These are phyloP conservation scores for Botryotinia calthae DNA, from an alignment of 2,329 filamentous ascomycete genomes.

Conservation along the genomic window DNA sequence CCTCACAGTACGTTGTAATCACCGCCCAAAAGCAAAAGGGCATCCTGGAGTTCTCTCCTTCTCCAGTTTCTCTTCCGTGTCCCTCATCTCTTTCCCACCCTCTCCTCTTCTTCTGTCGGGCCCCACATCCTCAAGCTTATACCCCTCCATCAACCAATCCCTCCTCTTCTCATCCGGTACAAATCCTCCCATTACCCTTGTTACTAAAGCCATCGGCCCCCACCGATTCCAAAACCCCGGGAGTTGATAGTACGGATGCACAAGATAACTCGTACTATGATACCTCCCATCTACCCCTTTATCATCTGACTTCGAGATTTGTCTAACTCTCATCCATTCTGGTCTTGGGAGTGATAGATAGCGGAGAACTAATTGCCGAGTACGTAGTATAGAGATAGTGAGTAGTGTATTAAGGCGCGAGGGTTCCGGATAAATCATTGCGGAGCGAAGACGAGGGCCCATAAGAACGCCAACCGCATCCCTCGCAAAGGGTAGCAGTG, in stretches of 20 bases:
- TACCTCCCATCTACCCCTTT: constrained; percentile 50
- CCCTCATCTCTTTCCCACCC: constrained; percentile 50
- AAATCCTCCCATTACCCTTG: constrained; percentile 45
- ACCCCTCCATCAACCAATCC: constrained; percentile 47
- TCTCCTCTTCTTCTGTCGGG: constrained; percentile 53
- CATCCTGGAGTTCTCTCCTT: constrained; percentile 45
- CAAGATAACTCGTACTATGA: constrained; percentile 52
- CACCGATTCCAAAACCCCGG: constrained; percentile 60
- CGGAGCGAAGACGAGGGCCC: constrained; percentile 60
- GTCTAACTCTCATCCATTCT: constrained; percentile 39
- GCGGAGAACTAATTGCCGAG: constrained; percentile 55
- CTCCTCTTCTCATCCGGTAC: constrained; percentile 46
- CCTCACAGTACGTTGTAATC: too few species aligned
- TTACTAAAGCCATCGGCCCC: constrained; percentile 54
- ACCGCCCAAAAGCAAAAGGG: constrained; percentile 42
- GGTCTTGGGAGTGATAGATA: constrained; percentile 59
- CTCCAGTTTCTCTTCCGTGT: constrained; percentile 41
- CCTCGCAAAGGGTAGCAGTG: constrained; percentile 47
- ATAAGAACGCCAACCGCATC: constrained; percentile 58
- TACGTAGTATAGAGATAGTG: constrained; percentile 48
- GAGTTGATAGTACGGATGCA: constrained; percentile 63
- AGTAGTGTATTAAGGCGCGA: constrained; percentile 41
- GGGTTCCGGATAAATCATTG: constrained; percentile 56
- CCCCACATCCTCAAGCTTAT: constrained; percentile 54
- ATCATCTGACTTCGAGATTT: constrained; percentile 47